Conservation (phyloP, 192 early-diverging fungal species). For the Kickxella alabastrina region DNA sequence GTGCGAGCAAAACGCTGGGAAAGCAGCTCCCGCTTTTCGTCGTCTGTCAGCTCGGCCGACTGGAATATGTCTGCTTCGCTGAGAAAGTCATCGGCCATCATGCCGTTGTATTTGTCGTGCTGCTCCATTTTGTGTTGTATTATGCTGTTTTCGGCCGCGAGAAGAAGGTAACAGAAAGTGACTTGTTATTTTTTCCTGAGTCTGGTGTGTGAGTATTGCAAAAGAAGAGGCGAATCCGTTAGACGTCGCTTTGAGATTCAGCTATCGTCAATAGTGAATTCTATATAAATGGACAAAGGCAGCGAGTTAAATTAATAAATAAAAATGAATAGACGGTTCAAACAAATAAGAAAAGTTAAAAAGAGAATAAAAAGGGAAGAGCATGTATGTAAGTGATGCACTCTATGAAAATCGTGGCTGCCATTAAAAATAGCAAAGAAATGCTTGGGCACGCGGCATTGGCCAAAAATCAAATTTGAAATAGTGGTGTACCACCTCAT, state of each 20-base stretch:
- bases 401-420: conserved; percentile 1
- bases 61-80: conserved; percentile 38
- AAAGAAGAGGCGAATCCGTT: no score
- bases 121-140: conserved; percentile 13
- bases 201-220: no score
- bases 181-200: no score
- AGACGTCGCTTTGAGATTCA: no score
- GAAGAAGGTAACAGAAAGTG: no score
- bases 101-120: conserved; percentile 11
- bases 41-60: conserved; percentile 38
- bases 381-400: background rate
- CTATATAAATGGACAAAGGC: conserved; percentile 6
- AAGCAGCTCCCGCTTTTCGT: conserved; percentile 57
- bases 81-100: conserved; percentile 26
- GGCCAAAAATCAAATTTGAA: no score
- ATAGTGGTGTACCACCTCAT: no score
- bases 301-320: conserved; percentile 9
- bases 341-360: background rate
- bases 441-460: no score
- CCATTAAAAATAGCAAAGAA: no score
- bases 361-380: background rate
- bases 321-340: no score
- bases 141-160: background rate
- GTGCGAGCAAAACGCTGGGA: conserved; percentile 66
- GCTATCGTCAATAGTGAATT: background rate